These are phyloP conservation scores for Cucumis cinereus DNA, from an alignment of 306 rosid species.

Conservation along the genomic window DNA sequence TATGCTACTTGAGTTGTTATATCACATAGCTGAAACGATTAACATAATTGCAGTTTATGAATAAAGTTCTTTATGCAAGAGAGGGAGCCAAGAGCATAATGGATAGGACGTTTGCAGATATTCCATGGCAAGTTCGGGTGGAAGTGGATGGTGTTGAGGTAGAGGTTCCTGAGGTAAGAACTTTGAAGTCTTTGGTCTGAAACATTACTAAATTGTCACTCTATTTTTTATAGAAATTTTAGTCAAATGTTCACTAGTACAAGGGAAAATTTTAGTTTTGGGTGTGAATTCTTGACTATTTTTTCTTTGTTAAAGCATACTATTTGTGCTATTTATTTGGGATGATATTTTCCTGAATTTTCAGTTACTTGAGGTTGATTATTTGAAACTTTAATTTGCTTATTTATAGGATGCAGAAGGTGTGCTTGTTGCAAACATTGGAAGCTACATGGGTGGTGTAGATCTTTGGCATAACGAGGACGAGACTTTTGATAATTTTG, in stretches of 20 bases:
- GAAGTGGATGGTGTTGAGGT: conserved; percentile 93
- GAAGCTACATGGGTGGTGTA: conserved; percentile 99
- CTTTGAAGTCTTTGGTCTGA: neutral
- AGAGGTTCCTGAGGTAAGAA: conserved; percentile 96
- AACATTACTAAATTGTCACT: neutral
- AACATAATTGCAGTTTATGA: conserved; percentile 81
- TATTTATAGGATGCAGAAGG: conserved; percentile 91
- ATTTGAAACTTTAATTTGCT: neutral
- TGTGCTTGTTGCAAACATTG: conserved; percentile 94
- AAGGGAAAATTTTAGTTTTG: neutral
- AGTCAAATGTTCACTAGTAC: neutral
- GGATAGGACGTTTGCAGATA: conserved; percentile 92
- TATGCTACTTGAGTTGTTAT: neutral
- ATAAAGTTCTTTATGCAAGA: conserved; percentile 97
- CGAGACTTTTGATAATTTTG: conserved; percentile 79
- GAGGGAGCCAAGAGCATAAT: conserved; percentile 95
- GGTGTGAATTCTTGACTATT: neutral
- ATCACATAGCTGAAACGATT: conserved; percentile 6
- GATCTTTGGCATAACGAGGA: conserved; percentile 99
- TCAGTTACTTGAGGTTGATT: neutral
- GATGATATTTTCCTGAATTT: neutral
- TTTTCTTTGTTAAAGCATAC: neutral
- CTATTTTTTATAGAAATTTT: neutral
- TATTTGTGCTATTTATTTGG: neutral
- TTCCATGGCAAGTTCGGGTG: conserved; percentile 86